Conservation (phyloP, 495 filamentous ascomycete genomes). For the Neurospora pannonica region DNA sequence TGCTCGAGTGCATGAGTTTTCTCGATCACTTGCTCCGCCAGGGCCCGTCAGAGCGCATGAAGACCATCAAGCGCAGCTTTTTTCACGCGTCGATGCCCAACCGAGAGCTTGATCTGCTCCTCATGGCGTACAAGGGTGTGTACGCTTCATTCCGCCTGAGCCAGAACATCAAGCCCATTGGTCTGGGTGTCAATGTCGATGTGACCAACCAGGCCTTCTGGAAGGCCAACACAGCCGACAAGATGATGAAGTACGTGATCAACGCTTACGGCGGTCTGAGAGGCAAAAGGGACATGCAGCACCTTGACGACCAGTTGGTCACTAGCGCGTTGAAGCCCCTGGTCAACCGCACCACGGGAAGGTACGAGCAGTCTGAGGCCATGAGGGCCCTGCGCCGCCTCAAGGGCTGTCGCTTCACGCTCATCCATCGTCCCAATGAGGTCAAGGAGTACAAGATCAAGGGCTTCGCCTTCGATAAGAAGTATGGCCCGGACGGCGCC, state of each 20-base stretch:
- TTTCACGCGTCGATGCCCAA: conserved; percentile 42
- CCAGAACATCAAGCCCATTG: conserved; percentile 72
- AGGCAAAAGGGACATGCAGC: not conserved
- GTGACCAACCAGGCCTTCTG: conserved; percentile 73
- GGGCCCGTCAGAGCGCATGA: conserved; percentile 51
- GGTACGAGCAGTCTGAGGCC: conserved; percentile 21
- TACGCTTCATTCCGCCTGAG: conserved; percentile 21
- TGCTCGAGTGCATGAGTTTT: conserved; percentile 79
- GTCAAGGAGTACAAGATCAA: conserved; percentile 54
- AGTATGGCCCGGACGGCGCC: conserved; percentile 29
- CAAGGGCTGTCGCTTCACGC: conserved; percentile 54
- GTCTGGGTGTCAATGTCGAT: conserved; percentile 73
- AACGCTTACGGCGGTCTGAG: not conserved
- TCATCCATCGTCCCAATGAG: conserved; percentile 46
- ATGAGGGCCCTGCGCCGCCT: conserved; percentile 48
- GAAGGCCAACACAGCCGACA: conserved; percentile 11
- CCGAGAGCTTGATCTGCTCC: not conserved
- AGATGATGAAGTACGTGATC: conserved; percentile 18
- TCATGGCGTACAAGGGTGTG: not conserved
- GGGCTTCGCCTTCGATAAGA: conserved; percentile 34
- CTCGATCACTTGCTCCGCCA: conserved; percentile 83
- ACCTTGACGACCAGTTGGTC: not conserved
- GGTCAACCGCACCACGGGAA: not conserved
- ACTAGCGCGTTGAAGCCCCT: not conserved
- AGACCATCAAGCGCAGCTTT: conserved; percentile 67